phyloP scores from a whole-genome alignment of 2,329 filamentous ascomycete species.

The Alternaria sp. region DNA sequence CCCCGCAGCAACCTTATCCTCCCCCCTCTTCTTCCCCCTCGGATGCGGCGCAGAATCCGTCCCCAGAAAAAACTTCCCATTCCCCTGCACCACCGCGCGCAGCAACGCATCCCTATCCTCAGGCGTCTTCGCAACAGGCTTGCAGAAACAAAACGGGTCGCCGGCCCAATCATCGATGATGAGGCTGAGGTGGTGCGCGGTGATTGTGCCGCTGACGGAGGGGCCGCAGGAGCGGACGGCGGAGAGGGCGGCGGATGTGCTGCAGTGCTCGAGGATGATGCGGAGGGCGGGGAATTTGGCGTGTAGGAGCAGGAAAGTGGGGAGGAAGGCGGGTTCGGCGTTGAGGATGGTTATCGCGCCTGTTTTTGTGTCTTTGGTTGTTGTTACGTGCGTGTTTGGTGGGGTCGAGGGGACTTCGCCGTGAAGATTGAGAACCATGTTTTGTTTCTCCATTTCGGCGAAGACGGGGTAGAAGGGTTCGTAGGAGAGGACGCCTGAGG shows the following conservation, averaged over 20 bases:
- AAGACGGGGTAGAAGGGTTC: conserved; percentile 80
- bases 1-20: conserved; percentile 65
- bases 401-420: conserved; percentile 74
- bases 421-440: conserved; percentile 89
- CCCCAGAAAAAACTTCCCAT: conserved; percentile 75
- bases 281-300: conserved; percentile 73
- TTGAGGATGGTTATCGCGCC: conserved; percentile 59
- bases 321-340: conserved; percentile 79
- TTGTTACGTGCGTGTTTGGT: conserved; percentile 16
- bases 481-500: conserved; percentile 72
- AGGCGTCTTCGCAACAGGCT: conserved; percentile 69
- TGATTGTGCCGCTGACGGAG: conserved; percentile 81
- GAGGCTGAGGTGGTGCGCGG: conserved; percentile 83
- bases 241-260: conserved; percentile 79
- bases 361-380: conserved; percentile 15
- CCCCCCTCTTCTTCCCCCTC: conserved; percentile 64
- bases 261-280: conserved; percentile 80
- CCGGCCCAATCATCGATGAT: conserved; percentile 75
- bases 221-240: conserved; percentile 78
- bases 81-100: conserved; percentile 60
- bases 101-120: conserved; percentile 75
- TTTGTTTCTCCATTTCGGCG: conserved; percentile 83
- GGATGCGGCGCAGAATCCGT: conserved; percentile 75
- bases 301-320: conserved; percentile 77
- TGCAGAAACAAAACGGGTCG: conserved; percentile 80